Percentiles rank a stretch among this genome's conserved stretches.
Conservation (phyloP, 2,329 filamentous ascomycete species). For the Fusarium xyrophilum region DNA sequence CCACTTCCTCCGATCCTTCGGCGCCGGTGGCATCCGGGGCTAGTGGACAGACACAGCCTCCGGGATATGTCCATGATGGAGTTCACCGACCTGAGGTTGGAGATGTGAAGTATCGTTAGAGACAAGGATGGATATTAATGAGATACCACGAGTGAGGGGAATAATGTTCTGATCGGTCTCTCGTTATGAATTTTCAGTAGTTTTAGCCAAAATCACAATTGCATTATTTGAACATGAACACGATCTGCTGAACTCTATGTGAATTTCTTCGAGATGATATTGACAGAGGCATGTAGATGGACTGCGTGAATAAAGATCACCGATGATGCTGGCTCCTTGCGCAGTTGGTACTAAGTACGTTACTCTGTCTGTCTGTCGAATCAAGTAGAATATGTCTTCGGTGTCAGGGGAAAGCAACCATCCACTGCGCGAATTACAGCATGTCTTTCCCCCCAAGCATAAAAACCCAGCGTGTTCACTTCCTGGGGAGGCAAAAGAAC, state of each 20-base stretch:
- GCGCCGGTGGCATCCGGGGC: constrained; percentile 14
- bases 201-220: background rate
- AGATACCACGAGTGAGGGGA: constrained; percentile 30
- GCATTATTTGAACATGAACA: background rate
- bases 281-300: background rate
- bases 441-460: accelerated
- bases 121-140: background rate
- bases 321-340: accelerated
- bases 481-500: accelerated
- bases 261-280: no score
- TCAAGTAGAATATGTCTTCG: accelerated
- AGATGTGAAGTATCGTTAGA: constrained; percentile 39
- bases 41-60: constrained; percentile 22
- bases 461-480: background rate
- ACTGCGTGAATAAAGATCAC: accelerated
- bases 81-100: constrained; percentile 34
- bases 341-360: background rate
- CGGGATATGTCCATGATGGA: constrained; percentile 39
- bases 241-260: accelerated
- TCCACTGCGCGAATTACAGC: accelerated
- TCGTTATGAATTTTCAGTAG: background rate
- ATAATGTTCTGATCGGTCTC: background rate
- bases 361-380: accelerated
- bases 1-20: constrained; percentile 13
- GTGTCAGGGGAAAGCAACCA: accelerated